Conservation (phyloP, 345 rosid genomes). For the Lenwebbia sp. region DNA sequence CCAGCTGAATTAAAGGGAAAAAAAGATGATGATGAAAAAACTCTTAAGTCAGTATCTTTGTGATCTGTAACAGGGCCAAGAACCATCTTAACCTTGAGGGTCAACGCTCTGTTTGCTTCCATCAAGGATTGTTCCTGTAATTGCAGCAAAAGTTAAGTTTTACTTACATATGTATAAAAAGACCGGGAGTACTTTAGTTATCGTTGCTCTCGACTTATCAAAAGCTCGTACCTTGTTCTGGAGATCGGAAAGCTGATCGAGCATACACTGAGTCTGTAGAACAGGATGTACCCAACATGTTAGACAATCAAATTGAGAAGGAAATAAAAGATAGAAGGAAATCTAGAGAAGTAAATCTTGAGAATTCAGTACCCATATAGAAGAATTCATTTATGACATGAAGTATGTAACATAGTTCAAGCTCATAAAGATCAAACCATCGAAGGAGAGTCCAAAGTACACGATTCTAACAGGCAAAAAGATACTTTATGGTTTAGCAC, state of each 20-base stretch:
- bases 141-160: neutral
- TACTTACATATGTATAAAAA: neutral
- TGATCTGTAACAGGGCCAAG: neutral
- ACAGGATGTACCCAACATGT: neutral
- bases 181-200: neutral
- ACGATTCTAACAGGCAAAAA: neutral
- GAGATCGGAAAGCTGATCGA: slow-evolving; percentile 90
- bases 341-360: neutral
- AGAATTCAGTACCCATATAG: neutral
- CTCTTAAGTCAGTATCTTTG: neutral
- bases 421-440: neutral
- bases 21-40: neutral
- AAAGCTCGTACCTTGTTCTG: slow-evolving; percentile 50
- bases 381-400: neutral
- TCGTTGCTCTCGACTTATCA: neutral
- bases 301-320: neutral
- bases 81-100: slow-evolving; percentile 50
- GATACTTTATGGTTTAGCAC: neutral
- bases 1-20: slow-evolving; percentile 35
- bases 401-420: neutral
- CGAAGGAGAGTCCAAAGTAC: neutral
- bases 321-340: neutral
- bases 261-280: slow-evolving; percentile 80
- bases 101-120: slow-evolving; percentile 79
- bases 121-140: slow-evolving; percentile 67